Evolutionary conservation across 192 early-diverging fungal genomes (phyloP).

Genomic region (Gonapodya prolifera): DNA sequence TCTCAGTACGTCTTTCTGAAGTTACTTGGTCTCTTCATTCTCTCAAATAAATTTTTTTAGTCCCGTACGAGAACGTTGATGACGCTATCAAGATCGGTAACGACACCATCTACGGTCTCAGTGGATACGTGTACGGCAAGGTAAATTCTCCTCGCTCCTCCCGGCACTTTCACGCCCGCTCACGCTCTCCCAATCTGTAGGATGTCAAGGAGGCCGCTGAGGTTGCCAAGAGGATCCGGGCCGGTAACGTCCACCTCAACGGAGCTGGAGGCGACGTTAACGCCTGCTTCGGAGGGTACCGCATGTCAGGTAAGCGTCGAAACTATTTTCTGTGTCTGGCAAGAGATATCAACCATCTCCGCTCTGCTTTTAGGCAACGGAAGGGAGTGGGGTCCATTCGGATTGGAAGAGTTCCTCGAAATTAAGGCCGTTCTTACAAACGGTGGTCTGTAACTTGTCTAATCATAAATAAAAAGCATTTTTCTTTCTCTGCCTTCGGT

Average conservation of each 20-base stretch:
- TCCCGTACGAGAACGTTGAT: background rate
- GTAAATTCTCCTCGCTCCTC: no score
- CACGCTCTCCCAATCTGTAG: no score
- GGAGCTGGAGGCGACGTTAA: background rate
- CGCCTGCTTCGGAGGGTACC: constrained; percentile 1
- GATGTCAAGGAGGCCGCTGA: constrained; percentile 3
- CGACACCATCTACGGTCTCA: constrained; percentile 3
- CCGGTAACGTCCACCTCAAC: constrained; percentile 3
- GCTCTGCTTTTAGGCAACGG: background rate
- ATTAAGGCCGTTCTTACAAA: constrained; percentile 1
- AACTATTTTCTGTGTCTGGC: background rate
- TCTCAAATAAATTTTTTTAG: background rate
- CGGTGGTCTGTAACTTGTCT: background rate
- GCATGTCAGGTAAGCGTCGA: background rate
- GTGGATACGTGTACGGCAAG: constrained; percentile 1
- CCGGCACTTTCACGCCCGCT: no score
- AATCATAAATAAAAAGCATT: no score
- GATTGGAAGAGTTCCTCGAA: constrained; percentile 2
- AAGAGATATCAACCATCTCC: background rate
- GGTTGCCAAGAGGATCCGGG: background rate
- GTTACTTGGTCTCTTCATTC: background rate
- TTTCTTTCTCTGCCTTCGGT: no score
- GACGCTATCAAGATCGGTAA: constrained; percentile 3
- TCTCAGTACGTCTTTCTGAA: background rate
- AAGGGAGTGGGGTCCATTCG: background rate